Conservation (phyloP, 2,329 filamentous ascomycete genomes). For the Fusarium sp. region DNA sequence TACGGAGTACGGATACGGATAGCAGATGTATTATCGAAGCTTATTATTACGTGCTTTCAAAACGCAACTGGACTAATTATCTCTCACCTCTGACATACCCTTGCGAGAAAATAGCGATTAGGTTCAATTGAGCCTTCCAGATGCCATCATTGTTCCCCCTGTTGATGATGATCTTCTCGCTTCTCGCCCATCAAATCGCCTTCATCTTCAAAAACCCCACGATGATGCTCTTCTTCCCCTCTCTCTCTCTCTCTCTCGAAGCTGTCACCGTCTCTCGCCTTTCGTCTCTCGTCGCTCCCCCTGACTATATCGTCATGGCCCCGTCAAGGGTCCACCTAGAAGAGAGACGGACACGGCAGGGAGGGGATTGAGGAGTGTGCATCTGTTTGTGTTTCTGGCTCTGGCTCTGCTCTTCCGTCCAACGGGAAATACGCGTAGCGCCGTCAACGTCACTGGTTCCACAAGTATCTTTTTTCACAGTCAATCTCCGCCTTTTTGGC, state of each 20-base stretch:
- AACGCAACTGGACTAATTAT: neutral
- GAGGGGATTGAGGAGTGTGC: conserved; percentile 21
- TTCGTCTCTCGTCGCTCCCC: conserved; percentile 12
- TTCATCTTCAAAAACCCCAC: neutral
- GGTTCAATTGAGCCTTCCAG: conserved; percentile 15
- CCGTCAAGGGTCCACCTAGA: conserved; percentile 51
- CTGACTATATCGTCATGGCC: conserved; percentile 45
- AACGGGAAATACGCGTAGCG: conserved; percentile 41
- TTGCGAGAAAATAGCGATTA: neutral
- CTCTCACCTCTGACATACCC: neutral
- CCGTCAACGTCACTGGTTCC: conserved; percentile 46
- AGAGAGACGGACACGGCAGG: conserved; percentile 17
- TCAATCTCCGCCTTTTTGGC: conserved; percentile 31
- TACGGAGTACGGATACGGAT: neutral
- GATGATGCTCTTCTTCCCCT: conserved; percentile 11
- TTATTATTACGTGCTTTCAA: neutral
- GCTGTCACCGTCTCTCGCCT: conserved; percentile 20
- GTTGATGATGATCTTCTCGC: conserved; percentile 2
- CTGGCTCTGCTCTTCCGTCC: conserved; percentile 12
- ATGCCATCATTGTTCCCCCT: conserved; percentile 28
- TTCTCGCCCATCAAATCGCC: neutral
- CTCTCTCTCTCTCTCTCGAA: too few species aligned
- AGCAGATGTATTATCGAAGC: conserved; percentile 10
- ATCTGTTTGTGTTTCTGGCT: conserved; percentile 5
- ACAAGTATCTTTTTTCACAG: conserved; percentile 20